Conservation (phyloP, 2,329 filamentous ascomycete genomes). For the Trichoderma sp. region DNA sequence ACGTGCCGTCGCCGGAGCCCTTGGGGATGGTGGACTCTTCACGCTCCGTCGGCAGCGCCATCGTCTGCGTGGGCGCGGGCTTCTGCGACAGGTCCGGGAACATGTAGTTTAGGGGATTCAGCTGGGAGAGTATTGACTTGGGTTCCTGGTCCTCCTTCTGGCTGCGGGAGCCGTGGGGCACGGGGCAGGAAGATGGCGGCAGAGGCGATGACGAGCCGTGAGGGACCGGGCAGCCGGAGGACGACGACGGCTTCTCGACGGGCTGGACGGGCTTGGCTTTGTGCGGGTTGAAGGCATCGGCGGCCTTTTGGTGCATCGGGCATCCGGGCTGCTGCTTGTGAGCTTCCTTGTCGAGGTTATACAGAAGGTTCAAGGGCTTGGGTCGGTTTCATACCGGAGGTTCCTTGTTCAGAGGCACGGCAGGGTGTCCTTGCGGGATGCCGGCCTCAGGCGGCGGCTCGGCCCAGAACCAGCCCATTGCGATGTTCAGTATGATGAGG, state of each 20-base stretch:
- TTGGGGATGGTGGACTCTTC: constrained; percentile 91
- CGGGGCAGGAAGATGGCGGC: constrained; percentile 48
- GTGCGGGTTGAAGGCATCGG: constrained; percentile 50
- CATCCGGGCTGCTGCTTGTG: constrained; percentile 50
- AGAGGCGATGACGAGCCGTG: constrained; percentile 39
- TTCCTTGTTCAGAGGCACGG: constrained; percentile 35
- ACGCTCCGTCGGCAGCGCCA: constrained; percentile 75
- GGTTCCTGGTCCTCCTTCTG: constrained; percentile 43
- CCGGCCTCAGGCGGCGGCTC: constrained; percentile 48
- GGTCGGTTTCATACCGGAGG: constrained; percentile 39
- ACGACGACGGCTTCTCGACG: constrained; percentile 32
- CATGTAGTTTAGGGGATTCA: constrained; percentile 90
- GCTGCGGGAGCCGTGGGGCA: constrained; percentile 45
- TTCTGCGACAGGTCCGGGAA: constrained; percentile 82
- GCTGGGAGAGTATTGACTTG: constrained; percentile 56
- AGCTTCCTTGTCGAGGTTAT: constrained; percentile 27
- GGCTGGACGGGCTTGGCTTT: constrained; percentile 31
- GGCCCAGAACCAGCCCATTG: constrained; percentile 68
- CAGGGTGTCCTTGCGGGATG: constrained; percentile 41
- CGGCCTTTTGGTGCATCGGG: constrained; percentile 60
- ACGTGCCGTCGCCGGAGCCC: constrained; percentile 72
- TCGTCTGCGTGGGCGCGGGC: constrained; percentile 70
- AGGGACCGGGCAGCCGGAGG: constrained; percentile 52
- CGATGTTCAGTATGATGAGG: constrained; percentile 19
- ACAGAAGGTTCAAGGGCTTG: background rate